Conservation (phyloP, 768 basidiomycete species). For the Imleria badia region DNA sequence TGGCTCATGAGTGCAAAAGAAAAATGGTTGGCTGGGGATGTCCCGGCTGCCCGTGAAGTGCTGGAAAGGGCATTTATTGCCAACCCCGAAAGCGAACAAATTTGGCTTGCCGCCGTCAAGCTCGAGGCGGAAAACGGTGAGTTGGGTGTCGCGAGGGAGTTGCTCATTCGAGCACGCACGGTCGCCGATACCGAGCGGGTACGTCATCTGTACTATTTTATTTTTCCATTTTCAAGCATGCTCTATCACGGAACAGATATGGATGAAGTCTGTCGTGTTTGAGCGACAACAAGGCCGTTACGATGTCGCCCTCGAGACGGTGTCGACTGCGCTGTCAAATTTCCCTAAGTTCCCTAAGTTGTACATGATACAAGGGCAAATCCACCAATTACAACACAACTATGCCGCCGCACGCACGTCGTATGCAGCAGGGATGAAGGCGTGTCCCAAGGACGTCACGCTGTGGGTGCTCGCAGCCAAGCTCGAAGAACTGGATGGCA, state of each 20-base stretch:
- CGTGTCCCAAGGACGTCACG: conserved; percentile 79
- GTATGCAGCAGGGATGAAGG: conserved; percentile 81
- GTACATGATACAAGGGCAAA: conserved; percentile 97
- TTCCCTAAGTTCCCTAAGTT: conserved; percentile 91
- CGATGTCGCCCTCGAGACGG: conserved; percentile 70
- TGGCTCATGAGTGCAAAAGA: conserved; percentile 99
- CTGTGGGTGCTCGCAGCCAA: conserved; percentile 89
- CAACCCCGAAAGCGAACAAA: conserved; percentile 95
- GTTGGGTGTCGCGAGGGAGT: conserved; percentile 77
- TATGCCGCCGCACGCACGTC: conserved; percentile 70
- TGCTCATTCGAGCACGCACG: conserved; percentile 84
- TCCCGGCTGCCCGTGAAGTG: conserved; percentile 86
- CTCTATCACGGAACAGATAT: conserved; percentile 59
- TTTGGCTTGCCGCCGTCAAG: conserved; percentile 98
- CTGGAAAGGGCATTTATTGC: conserved; percentile 89
- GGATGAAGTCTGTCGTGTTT: conserved; percentile 98
- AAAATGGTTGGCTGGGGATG: conserved; percentile 89
- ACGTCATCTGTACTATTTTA: conserved; percentile 25
- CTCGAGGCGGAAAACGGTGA: conserved; percentile 96
- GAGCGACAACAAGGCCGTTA: conserved; percentile 85
- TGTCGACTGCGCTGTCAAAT: conserved; percentile 71
- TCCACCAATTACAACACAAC: conserved; percentile 64
- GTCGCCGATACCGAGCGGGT: conserved; percentile 93
- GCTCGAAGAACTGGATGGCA: conserved; percentile 87
- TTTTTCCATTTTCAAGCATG: neutral